Base-by-base conservation (phyloP, 495 filamentous ascomycete genomes). In the Tetracladium setigerum region DNA sequence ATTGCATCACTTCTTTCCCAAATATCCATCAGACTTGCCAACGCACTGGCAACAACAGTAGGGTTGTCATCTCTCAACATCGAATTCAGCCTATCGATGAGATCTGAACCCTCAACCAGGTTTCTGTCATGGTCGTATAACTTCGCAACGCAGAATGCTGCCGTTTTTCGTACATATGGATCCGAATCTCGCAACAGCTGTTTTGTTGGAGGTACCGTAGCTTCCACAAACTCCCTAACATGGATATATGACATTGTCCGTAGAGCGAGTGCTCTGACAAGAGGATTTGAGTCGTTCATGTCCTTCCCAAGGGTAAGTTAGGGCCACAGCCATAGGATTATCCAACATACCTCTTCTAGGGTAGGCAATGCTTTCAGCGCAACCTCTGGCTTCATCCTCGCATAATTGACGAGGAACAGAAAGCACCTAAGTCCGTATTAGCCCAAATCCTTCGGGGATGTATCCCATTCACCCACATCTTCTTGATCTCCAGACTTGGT, bases 1-100 rank as follows among this genome's bases (percentile, higher is more conserved):
- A 99, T 99, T 47, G 83, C 85, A 62, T 97, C 92, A 60, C 89
- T 96, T 41, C 91, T 75, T 62, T 96, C 92, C 92, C 92, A 99
- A 44, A 99, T 99, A 66, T 99, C 92, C 78, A 95, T 89, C 60
- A 99, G 64, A 22, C 84, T 78, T 1, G 94, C 92, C 56, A 99
- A 67, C 8, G 94, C 91, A 57, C 88, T 95, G 11, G 94, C 89
- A 8, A 97, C 90, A 11, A 99, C 92, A 0, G 92, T 99, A 3
- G 92, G 89, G 61, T 97, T 97, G 62, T 95, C 91, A 56, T 99
- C 92, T 57, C 86, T 79, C 45, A 99, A 69, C 71, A 99, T 86
- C 15, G 71, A 65, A 62, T 99, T 99, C 32, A 99, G 72, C 42
- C 83, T 78, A 58, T 97, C 92, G 55, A 99, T 97, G 42, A 99